phyloP scores from a whole-genome alignment of 371 early-diverging fungal genomes.

The Dinochytrium kinnereticum region DNA sequence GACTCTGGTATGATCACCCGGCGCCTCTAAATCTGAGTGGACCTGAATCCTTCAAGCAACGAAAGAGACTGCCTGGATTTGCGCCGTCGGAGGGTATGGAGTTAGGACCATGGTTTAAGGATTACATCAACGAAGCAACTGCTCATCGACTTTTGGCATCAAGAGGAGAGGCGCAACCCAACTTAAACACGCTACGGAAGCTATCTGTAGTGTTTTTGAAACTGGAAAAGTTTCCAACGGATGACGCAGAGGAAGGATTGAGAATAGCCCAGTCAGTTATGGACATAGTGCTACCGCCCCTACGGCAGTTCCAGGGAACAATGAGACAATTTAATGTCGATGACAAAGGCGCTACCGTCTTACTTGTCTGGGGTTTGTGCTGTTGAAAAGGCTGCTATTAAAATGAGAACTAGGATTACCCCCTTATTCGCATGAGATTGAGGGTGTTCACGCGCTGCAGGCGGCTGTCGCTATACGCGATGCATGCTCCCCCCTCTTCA shows the following conservation, averaged over 20 bases:
- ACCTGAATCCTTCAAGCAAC: background rate
- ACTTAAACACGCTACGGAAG: conserved; percentile 10
- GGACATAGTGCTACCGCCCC: conserved; percentile 18
- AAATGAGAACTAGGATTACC: conserved; percentile 30
- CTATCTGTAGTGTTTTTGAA: conserved; percentile 26
- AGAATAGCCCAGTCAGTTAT: conserved; percentile 22
- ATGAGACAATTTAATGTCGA: conserved; percentile 33
- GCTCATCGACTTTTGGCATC: background rate
- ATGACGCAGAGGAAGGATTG: conserved; percentile 5
- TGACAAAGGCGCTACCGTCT: background rate
- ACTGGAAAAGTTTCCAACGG: conserved; percentile 10
- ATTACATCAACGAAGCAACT: conserved; percentile 23
- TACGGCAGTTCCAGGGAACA: conserved; percentile 27
- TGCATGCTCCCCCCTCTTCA: background rate
- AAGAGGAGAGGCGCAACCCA: background rate
- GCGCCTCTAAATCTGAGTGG: background rate
- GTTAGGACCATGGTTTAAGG: background rate
- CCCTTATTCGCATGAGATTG: conserved; percentile 27
- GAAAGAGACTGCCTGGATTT: conserved; percentile 6
- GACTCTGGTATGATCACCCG: conserved; percentile 14
- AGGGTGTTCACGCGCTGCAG: conserved; percentile 19
- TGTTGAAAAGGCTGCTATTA: conserved; percentile 38
- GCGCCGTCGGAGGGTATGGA: conserved; percentile 2
- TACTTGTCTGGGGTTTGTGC: background rate
- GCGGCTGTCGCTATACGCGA: conserved; percentile 24